A percentile compares a stretch with the other conserved stretches of the same genome.
These are phyloP conservation scores for Oenanthe sinensis DNA, from an alignment of 129 eudicot genomes.

Conservation along the genomic window DNA sequence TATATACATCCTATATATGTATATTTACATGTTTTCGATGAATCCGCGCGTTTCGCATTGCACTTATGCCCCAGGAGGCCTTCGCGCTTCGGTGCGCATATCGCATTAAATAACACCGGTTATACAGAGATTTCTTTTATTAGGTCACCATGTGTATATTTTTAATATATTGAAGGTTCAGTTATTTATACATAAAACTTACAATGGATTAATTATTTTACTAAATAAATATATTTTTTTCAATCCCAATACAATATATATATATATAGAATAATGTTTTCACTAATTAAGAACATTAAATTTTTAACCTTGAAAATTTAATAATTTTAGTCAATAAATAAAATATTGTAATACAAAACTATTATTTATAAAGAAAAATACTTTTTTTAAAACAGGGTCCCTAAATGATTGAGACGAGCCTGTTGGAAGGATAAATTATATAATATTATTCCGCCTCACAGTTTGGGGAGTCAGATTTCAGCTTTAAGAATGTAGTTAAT, in stretches of 20 bases:
- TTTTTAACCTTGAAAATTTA: neutral
- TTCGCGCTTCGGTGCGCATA: no score
- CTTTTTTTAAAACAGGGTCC: neutral
- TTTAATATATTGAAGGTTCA: neutral
- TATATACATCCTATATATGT: no score
- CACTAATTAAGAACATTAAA: no score
- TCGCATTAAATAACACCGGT: no score
- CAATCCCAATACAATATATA: neutral
- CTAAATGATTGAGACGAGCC: neutral
- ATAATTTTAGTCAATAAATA: neutral
- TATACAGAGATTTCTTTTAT: neutral
- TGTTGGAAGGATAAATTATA: neutral
- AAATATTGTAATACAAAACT: no score
- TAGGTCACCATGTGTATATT: neutral
- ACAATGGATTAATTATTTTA: no score
- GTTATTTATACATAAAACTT: neutral
- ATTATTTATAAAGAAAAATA: no score
- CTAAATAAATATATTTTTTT: no score
- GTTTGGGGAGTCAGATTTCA: neutral
- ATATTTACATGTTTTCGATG: no score
- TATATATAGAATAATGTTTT: no score
- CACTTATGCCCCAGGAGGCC: no score
- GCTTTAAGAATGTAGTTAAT: neutral
- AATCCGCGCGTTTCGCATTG: no score
- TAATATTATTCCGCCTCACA: neutral